Conservation (phyloP, 2,329 filamentous ascomycete species). For the Paecilomyces niveus region DNA sequence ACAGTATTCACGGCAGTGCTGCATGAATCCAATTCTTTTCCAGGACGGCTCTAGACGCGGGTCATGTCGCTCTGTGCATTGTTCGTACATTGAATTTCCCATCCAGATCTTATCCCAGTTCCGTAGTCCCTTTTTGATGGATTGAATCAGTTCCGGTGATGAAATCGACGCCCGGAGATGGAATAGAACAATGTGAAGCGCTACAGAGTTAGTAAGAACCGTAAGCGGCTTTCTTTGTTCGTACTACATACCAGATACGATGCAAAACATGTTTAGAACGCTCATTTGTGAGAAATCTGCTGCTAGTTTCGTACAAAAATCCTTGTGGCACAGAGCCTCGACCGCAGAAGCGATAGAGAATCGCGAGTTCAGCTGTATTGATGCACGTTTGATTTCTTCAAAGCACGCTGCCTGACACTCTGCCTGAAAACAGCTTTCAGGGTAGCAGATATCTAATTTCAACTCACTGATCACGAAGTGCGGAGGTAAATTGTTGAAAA, state of each 20-base stretch:
- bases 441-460: constrained; percentile 17
- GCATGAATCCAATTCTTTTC: neutral
- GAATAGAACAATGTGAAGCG: neutral
- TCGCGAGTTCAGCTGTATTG: neutral
- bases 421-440: constrained; percentile 22
- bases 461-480: constrained; percentile 19
- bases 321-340: neutral
- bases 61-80: neutral
- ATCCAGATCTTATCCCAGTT: neutral
- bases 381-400: neutral
- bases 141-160: neutral
- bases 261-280: neutral
- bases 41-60: neutral
- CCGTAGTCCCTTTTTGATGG: neutral
- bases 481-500: constrained; percentile 21
- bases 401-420: neutral
- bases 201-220: neutral
- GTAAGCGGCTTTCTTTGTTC: neutral
- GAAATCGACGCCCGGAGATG: neutral
- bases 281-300: neutral
- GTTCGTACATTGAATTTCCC: neutral
- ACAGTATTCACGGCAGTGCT: neutral
- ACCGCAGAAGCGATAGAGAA: neutral
- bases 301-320: neutral
- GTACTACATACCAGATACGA: neutral